phyloP scores from a whole-genome alignment of 2,329 filamentous ascomycete species.

The Calonectria pteridis region DNA sequence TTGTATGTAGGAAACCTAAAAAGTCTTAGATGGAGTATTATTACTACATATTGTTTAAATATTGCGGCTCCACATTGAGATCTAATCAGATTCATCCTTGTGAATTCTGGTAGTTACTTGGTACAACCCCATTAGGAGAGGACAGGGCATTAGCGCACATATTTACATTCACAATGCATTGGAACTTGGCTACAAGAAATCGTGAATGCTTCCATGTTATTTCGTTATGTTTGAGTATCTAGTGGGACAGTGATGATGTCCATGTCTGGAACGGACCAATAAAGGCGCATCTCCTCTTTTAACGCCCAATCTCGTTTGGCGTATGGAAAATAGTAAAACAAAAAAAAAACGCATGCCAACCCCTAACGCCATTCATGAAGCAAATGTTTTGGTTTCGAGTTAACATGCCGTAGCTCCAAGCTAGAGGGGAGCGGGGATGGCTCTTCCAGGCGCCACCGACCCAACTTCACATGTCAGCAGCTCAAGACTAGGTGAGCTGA shows the following conservation, averaged over 20 bases:
- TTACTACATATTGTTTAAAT: no score
- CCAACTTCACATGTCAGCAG: constrained; percentile 21
- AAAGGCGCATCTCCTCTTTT: constrained; percentile 24
- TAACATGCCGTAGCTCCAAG: constrained; percentile 29
- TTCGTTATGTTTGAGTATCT: constrained; percentile 32
- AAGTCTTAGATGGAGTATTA: not conserved
- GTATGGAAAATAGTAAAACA: constrained; percentile 33
- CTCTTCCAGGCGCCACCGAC: not conserved
- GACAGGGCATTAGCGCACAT: not conserved
- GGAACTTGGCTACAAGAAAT: not conserved
- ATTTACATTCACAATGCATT: not conserved
- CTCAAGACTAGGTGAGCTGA: constrained; percentile 9
- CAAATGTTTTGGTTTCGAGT: constrained; percentile 39
- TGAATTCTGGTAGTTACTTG: not conserved
- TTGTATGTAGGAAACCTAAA: not conserved
- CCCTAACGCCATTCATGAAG: constrained; percentile 44
- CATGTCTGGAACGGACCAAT: constrained; percentile 7
- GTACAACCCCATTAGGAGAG: not conserved
- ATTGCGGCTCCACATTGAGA: not conserved
- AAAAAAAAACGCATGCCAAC: constrained; percentile 28
- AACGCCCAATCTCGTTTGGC: constrained; percentile 31
- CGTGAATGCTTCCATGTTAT: constrained; percentile 26
- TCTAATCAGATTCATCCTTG: not conserved
- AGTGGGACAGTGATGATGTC: not conserved
- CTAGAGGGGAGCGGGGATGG: constrained; percentile 17